A percentile compares a stretch with the other conserved stretches of the same genome.
Evolutionary conservation across 495 filamentous ascomycete species (phyloP).

Genomic region (Peziza echinospora): DNA sequence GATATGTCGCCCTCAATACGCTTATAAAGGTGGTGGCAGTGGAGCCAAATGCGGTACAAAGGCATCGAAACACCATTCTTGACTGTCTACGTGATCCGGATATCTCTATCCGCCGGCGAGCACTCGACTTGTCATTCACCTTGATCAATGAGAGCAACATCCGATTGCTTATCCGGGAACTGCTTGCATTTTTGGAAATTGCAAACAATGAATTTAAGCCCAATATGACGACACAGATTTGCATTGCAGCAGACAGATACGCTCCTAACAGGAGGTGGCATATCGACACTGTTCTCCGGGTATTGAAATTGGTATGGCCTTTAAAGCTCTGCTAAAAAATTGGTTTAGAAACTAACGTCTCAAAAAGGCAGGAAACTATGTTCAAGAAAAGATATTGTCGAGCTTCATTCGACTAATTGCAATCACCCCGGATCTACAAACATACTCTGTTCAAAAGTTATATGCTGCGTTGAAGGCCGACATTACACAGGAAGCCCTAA

Average conservation of each 20-base stretch:
- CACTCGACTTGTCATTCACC: slow-evolving; percentile 90
- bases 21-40: slow-evolving; percentile 96
- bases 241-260: slow-evolving; percentile 85
- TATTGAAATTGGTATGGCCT: slow-evolving; percentile 43
- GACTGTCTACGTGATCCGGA: slow-evolving; percentile 96
- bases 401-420: slow-evolving; percentile 92
- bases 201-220: slow-evolving; percentile 98
- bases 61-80: slow-evolving; percentile 90
- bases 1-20: slow-evolving; percentile 92
- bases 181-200: slow-evolving; percentile 85
- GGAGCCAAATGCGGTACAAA: slow-evolving; percentile 89
- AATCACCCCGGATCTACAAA: slow-evolving; percentile 82
- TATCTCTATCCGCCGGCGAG: slow-evolving; percentile 86
- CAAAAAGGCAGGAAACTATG: slow-evolving; percentile 58
- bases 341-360: slow-evolving; percentile 4
- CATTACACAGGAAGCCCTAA: slow-evolving; percentile 89
- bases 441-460: slow-evolving; percentile 87
- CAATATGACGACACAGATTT: slow-evolving; percentile 89
- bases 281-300: slow-evolving; percentile 88
- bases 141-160: slow-evolving; percentile 94
- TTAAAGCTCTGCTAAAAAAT: slow-evolving; percentile 5
- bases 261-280: slow-evolving; percentile 97
- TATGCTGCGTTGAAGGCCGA: slow-evolving; percentile 80
- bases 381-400: slow-evolving; percentile 92
- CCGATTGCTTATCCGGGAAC: slow-evolving; percentile 71